These are phyloP conservation scores for Phycomyces nitens DNA, from an alignment of 192 early-diverging fungal species.

Conservation along the genomic window DNA sequence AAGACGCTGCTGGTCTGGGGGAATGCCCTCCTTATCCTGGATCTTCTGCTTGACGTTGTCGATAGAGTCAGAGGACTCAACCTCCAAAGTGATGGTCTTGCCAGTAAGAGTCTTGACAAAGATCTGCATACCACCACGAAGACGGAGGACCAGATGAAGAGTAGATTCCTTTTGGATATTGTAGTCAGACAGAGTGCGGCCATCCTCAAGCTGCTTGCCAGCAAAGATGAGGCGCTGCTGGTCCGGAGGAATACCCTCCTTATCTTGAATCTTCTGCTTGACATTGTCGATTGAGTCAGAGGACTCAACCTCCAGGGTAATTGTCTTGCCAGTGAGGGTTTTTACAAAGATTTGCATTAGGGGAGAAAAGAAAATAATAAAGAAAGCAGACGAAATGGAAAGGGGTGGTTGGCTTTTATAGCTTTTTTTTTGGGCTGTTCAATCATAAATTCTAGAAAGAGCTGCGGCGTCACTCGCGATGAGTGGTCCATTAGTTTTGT, in stretches of 20 bases:
- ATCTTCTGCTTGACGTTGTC: constrained; percentile 89
- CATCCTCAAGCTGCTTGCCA: too few relatives aligned
- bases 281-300: too few relatives aligned
- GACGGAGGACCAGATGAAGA: too few relatives aligned
- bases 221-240: too few relatives aligned
- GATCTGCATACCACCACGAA: constrained; percentile 31
- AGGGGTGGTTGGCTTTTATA: background rate
- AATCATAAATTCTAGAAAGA: background rate
- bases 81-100: constrained; percentile 95
- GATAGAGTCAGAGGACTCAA: constrained; percentile 73
- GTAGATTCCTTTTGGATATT: too few relatives aligned
- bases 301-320: too few relatives aligned
- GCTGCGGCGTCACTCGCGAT: background rate
- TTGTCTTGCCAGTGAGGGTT: too few relatives aligned
- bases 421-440: too few relatives aligned
- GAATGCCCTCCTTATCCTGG: constrained; percentile 95
- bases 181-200: too few relatives aligned
- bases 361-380: background rate
- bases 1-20: constrained; percentile 78
- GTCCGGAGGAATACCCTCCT: too few relatives aligned
- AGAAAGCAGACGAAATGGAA: background rate
- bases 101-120: constrained; percentile 90
- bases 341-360: background rate
- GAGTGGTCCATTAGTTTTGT: background rate
- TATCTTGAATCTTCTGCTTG: too few relatives aligned